Evolutionary conservation across 441 rosid species (phyloP), one percentile per base, ranked within the genome.

Genomic region (Arabidopsis hybrid): DNA sequence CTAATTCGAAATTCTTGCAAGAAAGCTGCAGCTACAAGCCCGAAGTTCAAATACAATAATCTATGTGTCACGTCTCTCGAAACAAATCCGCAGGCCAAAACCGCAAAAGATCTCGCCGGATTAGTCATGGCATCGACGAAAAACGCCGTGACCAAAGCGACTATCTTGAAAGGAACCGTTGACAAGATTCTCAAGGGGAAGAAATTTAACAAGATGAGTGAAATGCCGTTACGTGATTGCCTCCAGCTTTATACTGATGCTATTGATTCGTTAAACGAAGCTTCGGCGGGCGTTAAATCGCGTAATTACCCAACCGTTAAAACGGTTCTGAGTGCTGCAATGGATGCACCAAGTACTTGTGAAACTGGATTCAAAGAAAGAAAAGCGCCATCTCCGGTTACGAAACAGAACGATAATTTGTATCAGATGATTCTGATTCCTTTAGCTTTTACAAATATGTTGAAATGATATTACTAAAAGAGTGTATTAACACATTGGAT

Each of bases 291-390:
- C 46, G 45, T 80, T 7, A 39, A 49, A 69, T 17, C 45, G 2
- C 65, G 60, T 31, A 82, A 85, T 51, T 86, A 76, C 73, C 17
- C 7, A 35, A 74, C 49, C 10, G 85, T 82, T 21, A 77, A 38
- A 16, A 3, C 56, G 5, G 60, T 52, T 6, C 31, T 80, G 5
- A 85, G 90, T 58, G 80, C 83, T 0, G 88, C 84, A 14, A 57
- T 82, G 83, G 83, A 79, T 53, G 72, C 62, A 57, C 29, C 43
- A 8, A 57, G 26, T 17, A 83, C 78, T n/a, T 86, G 92, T 39
- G 87, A 88, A 74, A 80, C 81, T 53, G 86, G 87, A 46, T 82
- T 88, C 31, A 63, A 70, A 73, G 88, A 84, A 51, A 66, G 31
- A 56, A 42, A 73, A 32, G 2, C n/a, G 46, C 80, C 69, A 34